phyloP scores from a whole-genome alignment of 2,329 filamentous ascomycete genomes.

The Calonectria hongkongensis region DNA sequence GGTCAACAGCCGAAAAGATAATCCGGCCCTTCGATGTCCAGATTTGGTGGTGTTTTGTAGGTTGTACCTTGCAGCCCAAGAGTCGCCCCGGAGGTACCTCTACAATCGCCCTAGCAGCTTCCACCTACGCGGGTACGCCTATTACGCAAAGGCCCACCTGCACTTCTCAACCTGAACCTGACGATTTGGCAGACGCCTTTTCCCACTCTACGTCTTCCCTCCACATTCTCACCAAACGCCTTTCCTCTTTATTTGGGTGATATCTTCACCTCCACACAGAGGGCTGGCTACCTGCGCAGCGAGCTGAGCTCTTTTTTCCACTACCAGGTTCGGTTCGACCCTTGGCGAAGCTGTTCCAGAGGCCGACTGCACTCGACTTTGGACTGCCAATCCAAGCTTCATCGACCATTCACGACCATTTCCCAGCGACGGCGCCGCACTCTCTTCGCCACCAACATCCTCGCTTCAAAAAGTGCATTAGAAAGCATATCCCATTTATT shows the following conservation, averaged over 20 bases:
- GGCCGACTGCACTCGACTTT: slow-evolving; percentile 65
- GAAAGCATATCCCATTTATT: not conserved
- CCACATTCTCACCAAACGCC: slow-evolving; percentile 55
- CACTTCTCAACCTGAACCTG: slow-evolving; percentile 61
- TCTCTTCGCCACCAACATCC: slow-evolving; percentile 18
- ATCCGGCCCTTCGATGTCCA: slow-evolving; percentile 49
- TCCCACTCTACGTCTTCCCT: slow-evolving; percentile 56
- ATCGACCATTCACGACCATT: slow-evolving; percentile 45
- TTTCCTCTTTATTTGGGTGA: slow-evolving; percentile 45
- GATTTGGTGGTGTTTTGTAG: slow-evolving; percentile 34
- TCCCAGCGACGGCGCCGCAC: slow-evolving; percentile 37
- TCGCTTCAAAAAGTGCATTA: not conserved
- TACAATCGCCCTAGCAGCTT: slow-evolving; percentile 46
- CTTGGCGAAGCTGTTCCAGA: slow-evolving; percentile 59
- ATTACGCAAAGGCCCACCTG: slow-evolving; percentile 65
- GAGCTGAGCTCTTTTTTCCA: slow-evolving; percentile 28
- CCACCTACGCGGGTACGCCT: slow-evolving; percentile 51
- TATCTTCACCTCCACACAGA: slow-evolving; percentile 41
- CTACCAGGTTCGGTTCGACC: slow-evolving; percentile 45
- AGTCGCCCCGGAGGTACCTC: slow-evolving; percentile 50
- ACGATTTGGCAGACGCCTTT: slow-evolving; percentile 61
- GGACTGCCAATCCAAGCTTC: slow-evolving; percentile 55
- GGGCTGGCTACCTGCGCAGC: slow-evolving; percentile 38
- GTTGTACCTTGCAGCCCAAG: slow-evolving; percentile 50
- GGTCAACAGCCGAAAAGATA: slow-evolving; percentile 51